phyloP scores from a whole-genome alignment of 768 basidiomycete genomes.

The Lepiota subincarnata region DNA sequence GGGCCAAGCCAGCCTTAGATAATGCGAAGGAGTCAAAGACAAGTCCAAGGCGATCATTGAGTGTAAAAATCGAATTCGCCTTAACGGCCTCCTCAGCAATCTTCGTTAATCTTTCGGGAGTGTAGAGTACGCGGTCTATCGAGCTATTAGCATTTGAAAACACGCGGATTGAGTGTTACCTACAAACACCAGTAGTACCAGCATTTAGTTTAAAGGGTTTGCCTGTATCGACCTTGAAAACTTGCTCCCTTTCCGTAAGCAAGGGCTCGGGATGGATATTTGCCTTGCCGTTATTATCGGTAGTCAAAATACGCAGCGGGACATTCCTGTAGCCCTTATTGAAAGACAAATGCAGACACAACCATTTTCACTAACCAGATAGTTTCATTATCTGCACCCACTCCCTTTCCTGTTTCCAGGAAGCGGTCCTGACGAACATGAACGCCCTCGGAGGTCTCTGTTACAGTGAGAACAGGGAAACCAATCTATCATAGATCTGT shows the following conservation, averaged over 20 bases:
- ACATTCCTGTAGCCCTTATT: slow-evolving; percentile 53
- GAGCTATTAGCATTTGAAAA: slow-evolving; percentile 2
- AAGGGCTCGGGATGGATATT: slow-evolving; percentile 58
- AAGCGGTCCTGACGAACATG: slow-evolving; percentile 88
- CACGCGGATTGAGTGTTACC: slow-evolving; percentile 25
- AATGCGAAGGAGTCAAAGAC: slow-evolving; percentile 80
- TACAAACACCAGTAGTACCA: slow-evolving; percentile 85
- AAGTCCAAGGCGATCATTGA: slow-evolving; percentile 87
- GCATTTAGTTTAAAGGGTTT: slow-evolving; percentile 89
- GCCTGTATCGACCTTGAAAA: slow-evolving; percentile 67
- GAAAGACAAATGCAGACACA: neutral
- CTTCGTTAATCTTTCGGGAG: slow-evolving; percentile 68
- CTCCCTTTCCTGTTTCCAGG: slow-evolving; percentile 76
- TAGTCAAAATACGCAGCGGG: slow-evolving; percentile 70
- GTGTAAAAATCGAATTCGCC: slow-evolving; percentile 57
- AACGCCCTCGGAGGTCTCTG: slow-evolving; percentile 69
- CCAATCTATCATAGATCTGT: slow-evolving; percentile 41
- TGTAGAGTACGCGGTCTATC: slow-evolving; percentile 82
- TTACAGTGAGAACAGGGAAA: slow-evolving; percentile 87
- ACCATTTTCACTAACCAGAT: slow-evolving; percentile 54
- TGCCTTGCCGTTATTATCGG: slow-evolving; percentile 53
- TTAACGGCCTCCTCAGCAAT: slow-evolving; percentile 81
- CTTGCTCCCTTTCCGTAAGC: slow-evolving; percentile 64
- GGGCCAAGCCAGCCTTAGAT: slow-evolving; percentile 73
- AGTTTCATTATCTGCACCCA: slow-evolving; percentile 81